Percentiles rank a stretch among this genome's conserved stretches.
Evolutionary conservation across 1,139 yeast species (phyloP).

Genomic region (Pneumocystis canis): DNA sequence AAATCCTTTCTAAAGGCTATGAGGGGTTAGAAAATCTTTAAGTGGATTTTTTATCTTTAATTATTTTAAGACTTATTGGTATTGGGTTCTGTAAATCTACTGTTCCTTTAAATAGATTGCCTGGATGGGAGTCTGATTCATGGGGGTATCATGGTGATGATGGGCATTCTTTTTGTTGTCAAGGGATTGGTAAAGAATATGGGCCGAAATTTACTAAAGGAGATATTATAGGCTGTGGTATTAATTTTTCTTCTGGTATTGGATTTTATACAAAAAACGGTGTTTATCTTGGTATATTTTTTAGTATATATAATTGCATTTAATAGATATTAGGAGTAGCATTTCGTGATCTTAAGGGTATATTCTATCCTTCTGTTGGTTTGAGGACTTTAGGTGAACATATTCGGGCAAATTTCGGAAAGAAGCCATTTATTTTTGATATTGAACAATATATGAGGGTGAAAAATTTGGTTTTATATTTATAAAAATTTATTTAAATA

Average conservation of each 20-base stretch:
- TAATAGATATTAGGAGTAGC: conserved; percentile 33
- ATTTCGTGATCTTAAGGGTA: conserved; percentile 30
- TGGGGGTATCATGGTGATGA: conserved; percentile 49
- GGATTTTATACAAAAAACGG: conserved; percentile 52
- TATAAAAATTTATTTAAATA: conserved; percentile 26
- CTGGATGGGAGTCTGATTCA: conserved; percentile 36
- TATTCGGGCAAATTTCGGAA: conserved; percentile 59
- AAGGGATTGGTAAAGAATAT: conserved; percentile 28
- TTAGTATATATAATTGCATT: not conserved
- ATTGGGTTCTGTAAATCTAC: conserved; percentile 25
- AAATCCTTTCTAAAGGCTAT: conserved; percentile 29
- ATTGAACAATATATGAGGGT: conserved; percentile 46
- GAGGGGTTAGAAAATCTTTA: conserved; percentile 28
- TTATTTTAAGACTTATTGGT: conserved; percentile 19
- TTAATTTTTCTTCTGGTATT: conserved; percentile 48
- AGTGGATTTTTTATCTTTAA: conserved; percentile 26
- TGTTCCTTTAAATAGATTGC: conserved; percentile 24
- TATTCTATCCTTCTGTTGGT: conserved; percentile 38
- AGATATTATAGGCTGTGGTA: conserved; percentile 75
- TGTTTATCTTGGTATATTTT: not conserved
- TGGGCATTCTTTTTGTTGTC: conserved; percentile 36
- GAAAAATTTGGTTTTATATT: not conserved
- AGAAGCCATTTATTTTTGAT: conserved; percentile 51
- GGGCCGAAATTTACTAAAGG: conserved; percentile 37
- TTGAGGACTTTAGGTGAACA: conserved; percentile 32